Percentiles rank a stretch among this genome's conserved stretches.
phyloP scores from a whole-genome alignment of 176 grass and related monocot species.

The Carex myosuroides region DNA sequence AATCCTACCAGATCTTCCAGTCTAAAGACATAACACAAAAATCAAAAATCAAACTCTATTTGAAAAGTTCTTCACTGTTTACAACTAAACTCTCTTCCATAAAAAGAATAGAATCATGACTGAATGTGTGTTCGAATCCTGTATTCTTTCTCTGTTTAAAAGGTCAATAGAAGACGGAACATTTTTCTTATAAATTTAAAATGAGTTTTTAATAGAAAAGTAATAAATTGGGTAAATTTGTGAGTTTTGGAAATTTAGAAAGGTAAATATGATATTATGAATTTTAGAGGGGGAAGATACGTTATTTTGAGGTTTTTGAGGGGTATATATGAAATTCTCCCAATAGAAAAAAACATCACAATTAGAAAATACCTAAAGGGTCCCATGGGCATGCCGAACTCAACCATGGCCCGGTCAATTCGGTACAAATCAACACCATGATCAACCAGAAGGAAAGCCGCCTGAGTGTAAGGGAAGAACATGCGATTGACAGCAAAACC shows the following conservation, averaged over 20 bases:
- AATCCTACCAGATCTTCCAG: slow-evolving; percentile 74
- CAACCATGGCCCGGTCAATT: slow-evolving; percentile 42
- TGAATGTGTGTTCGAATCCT: not conserved
- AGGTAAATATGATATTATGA: no score
- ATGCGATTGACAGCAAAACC: slow-evolving; percentile 82
- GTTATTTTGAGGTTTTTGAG: no score
- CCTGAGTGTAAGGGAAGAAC: slow-evolving; percentile 69
- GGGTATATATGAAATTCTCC: no score
- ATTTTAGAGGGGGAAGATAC: no score
- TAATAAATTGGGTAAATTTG: no score
- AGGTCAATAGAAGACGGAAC: no score
- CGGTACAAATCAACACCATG: slow-evolving; percentile 64
- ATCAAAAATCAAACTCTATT: not conserved
- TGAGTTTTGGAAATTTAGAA: no score
- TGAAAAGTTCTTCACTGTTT: not conserved
- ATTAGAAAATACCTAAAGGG: slow-evolving; percentile 60
- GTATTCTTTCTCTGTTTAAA: not conserved
- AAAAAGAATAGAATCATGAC: not conserved
- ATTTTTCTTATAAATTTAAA: no score
- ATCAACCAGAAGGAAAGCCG: slow-evolving; percentile 67
- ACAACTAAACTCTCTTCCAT: slow-evolving; percentile 4
- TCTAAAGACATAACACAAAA: slow-evolving; percentile 33
- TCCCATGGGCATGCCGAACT: slow-evolving; percentile 96
- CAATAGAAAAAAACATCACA: not conserved
- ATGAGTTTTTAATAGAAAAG: no score